Evolutionary conservation across 2,329 filamentous ascomycete genomes (phyloP).

Genomic region (Chaetomiaceae sp.): DNA sequence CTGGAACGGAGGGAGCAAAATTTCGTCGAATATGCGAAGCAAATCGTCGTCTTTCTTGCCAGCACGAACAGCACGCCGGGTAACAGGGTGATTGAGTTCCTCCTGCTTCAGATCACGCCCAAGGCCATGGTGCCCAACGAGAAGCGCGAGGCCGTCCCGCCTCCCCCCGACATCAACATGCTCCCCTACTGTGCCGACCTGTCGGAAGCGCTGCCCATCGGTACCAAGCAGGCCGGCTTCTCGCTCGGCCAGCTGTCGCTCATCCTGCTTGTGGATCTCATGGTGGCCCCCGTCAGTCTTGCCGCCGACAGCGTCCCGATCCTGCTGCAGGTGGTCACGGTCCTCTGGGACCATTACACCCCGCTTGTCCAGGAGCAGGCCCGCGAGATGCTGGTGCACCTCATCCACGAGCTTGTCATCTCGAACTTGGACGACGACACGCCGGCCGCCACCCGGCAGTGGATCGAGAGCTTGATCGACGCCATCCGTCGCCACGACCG

Average conservation of each 20-base stretch:
- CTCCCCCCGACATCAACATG: constrained; percentile 66
- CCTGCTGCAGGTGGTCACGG: constrained; percentile 82
- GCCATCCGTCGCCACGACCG: constrained; percentile 77
- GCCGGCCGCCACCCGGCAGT: constrained; percentile 57
- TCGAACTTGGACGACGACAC: constrained; percentile 66
- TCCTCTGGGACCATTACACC: constrained; percentile 97
- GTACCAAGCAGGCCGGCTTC: constrained; percentile 87
- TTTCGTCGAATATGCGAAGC: constrained; percentile 96
- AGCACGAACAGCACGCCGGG: constrained; percentile 70
- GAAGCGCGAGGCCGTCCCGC: constrained; percentile 63
- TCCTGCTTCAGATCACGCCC: constrained; percentile 84
- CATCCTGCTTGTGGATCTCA: constrained; percentile 89
- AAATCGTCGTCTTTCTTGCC: constrained; percentile 93
- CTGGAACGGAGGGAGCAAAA: constrained; percentile 94
- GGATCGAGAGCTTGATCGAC: constrained; percentile 85
- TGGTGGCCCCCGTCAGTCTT: constrained; percentile 86
- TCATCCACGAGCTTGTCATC: constrained; percentile 93
- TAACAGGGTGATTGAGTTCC: constrained; percentile 88
- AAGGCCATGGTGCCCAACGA: constrained; percentile 96
- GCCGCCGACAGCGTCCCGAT: constrained; percentile 75
- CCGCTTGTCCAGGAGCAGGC: constrained; percentile 93
- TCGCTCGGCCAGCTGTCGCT: constrained; percentile 89
- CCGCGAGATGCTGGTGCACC: constrained; percentile 93
- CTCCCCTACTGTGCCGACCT: constrained; percentile 90
- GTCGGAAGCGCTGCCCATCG: constrained; percentile 70